Evolutionary conservation across 768 basidiomycete species (phyloP), one percentile per base, ranked within the genome.

Genomic region (Hygrophoropsis aurantiaca): DNA sequence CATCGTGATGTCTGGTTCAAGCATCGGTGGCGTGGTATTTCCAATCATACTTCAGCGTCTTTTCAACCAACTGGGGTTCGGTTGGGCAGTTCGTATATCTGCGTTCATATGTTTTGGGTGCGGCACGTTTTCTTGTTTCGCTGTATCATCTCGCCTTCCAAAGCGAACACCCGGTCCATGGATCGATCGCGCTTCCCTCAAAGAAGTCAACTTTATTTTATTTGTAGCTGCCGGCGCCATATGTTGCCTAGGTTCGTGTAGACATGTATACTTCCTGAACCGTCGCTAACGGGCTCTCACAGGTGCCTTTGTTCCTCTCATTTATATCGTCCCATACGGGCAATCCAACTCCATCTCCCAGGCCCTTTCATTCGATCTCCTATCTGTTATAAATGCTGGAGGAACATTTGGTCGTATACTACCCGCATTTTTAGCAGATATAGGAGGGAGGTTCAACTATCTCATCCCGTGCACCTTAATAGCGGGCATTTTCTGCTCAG

Each of bases 61-160:
- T 2, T 50, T 58, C 24, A n/a, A 47, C 2, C 24, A 44, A 20
- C 50, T 61, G 2, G 60, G 55, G 21, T 61, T 61, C 35, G 44
- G 46, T 15, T 61, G 60, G 60, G 59, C 59, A 16, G 57, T 61
- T 20, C 42, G 60, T 3, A 60, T 54, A 44, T 32, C 25, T 25
- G 42, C 25, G n/a, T 44, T 44, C 21, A 10, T 44, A 8, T 25
- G 25, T 18, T 32, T 44, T 18, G 42, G 26, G 11, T 44, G 42
- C 20, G 25, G 42, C 26, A 44, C 34, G n/a, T 21, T 44, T 10
- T 25, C 42, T 21, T 34, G 23, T 13, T 32, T 44, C 42, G 34
- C 42, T 21, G 32, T 44, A 18, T 44, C 42, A 15, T 34, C 16
- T 40, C 42, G 25, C n/a, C 9, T 19, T 1, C 42, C 42, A 11